Conservation (phyloP, 768 basidiomycete genomes). For the Lentinula raphanica region DNA sequence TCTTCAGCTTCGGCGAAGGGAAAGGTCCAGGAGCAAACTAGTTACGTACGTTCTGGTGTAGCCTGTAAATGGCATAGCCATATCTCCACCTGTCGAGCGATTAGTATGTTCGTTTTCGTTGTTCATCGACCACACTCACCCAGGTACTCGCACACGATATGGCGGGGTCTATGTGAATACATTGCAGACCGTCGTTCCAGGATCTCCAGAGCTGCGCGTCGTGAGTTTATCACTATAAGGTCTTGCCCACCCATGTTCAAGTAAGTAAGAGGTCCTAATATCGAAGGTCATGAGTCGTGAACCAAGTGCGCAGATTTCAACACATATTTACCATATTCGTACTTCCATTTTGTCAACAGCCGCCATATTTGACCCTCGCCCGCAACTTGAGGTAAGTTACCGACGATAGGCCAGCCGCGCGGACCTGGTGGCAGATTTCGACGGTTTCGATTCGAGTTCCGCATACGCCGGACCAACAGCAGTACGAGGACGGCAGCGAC, state of each 20-base stretch:
- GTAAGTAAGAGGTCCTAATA: neutral
- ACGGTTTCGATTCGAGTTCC: neutral
- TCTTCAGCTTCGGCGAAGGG: neutral
- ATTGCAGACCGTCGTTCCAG: neutral
- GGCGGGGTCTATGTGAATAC: conserved; percentile 1
- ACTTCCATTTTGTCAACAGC: neutral
- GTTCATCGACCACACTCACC: too few relatives aligned
- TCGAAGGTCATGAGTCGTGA: neutral
- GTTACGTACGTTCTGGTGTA: neutral
- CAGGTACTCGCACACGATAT: neutral
- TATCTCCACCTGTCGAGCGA: too few relatives aligned
- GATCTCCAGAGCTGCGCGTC: neutral
- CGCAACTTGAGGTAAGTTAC: neutral
- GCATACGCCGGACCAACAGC: neutral
- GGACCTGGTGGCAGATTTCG: neutral
- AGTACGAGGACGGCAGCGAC: neutral
- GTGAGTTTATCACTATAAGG: neutral
- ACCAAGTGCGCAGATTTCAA: neutral
- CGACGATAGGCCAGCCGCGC: neutral
- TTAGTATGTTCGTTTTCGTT: too few relatives aligned
- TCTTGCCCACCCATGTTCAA: neutral
- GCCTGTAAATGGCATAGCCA: neutral
- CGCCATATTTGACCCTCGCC: neutral
- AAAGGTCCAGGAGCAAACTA: too few relatives aligned
- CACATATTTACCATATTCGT: conserved; percentile 5